Evolutionary conservation across 2,329 filamentous ascomycete genomes (phyloP).

Genomic region (Fusarium piperis): DNA sequence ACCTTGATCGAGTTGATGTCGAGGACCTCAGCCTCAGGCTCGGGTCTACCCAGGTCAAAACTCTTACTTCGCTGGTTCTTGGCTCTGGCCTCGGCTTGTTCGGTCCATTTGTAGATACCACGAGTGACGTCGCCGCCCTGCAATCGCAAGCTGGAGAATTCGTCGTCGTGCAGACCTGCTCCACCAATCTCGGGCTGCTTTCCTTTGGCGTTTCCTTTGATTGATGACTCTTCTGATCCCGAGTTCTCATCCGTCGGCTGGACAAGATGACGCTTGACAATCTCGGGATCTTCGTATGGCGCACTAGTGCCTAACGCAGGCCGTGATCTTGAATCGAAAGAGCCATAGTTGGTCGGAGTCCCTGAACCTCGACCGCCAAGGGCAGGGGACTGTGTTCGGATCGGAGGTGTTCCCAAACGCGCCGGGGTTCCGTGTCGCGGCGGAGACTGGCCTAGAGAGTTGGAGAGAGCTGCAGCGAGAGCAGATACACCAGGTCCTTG

Average conservation of each 20-base stretch:
- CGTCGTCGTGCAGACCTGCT: constrained; percentile 69
- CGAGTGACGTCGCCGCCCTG: constrained; percentile 96
- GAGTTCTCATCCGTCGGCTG: constrained; percentile 64
- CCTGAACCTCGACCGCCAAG: constrained; percentile 53
- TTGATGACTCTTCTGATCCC: constrained; percentile 59
- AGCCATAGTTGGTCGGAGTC: constrained; percentile 82
- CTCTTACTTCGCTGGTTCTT: constrained; percentile 85
- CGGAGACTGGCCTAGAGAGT: constrained; percentile 75
- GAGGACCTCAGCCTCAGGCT: constrained; percentile 80
- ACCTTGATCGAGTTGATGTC: constrained; percentile 93
- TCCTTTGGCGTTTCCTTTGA: constrained; percentile 59
- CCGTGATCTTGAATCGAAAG: constrained; percentile 77
- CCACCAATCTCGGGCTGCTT: constrained; percentile 58
- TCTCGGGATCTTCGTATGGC: constrained; percentile 87
- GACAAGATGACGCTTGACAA: constrained; percentile 89
- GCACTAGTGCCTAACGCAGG: constrained; percentile 57
- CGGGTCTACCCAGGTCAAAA: constrained; percentile 80
- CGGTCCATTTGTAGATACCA: constrained; percentile 96
- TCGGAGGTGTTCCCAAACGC: constrained; percentile 66
- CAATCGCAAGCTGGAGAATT: constrained; percentile 91
- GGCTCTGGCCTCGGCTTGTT: constrained; percentile 79
- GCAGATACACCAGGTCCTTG: constrained; percentile 87
- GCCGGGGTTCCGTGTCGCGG: constrained; percentile 74
- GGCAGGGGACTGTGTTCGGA: constrained; percentile 51
- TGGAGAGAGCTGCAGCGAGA: constrained; percentile 85